Evolutionary conservation across 345 rosid genomes (phyloP), one percentile per base, ranked within the genome.

Genomic region (Salix viminalis): DNA sequence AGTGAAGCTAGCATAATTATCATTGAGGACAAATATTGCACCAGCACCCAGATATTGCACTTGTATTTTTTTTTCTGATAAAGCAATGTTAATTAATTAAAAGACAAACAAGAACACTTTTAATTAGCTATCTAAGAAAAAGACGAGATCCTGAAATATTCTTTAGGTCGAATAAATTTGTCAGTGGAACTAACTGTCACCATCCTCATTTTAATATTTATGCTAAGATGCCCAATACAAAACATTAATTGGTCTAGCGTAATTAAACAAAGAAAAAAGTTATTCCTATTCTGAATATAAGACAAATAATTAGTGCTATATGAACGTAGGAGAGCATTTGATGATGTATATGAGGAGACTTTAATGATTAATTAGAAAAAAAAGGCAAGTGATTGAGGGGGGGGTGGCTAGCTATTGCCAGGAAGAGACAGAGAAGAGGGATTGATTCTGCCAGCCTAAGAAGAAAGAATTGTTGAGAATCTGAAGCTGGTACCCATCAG

Each of bases 401-500:
- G 9, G 24, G 34, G 34, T 32, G 34, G 28, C 28, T 64, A 46
- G 42, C 72, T 82, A 91, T 76, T 85, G 91, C 99, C 99, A 96
- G 15, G 98, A 96, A 62, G 99, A 96, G 72, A 96, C 89, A 0
- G 96, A 91, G 84, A 96, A 93, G 84, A 96, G 99, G 78, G 88
- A 76, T 66, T 93, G 93, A 84, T 85, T 87, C 78, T 86, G 91
- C 99, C 99, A 96, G 41, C 97, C 96, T 23, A 96, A 85, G 83
- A 88, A 90, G 76, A 88, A 87, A 72, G 88, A 88, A 79, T 87
- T 70, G 82, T 85, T 88, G 71, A 82, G 87, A 77, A 88, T 83
- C 80, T 87, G 91, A 81, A 95, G 94, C 76, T 85, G 90, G 76
- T 90, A 96, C 77, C 99, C 99, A 79, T 93, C 99, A 3, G 93